Evolutionary conservation across 2,329 filamentous ascomycete species (phyloP).

Genomic region (Colletotrichum tanaceti): DNA sequence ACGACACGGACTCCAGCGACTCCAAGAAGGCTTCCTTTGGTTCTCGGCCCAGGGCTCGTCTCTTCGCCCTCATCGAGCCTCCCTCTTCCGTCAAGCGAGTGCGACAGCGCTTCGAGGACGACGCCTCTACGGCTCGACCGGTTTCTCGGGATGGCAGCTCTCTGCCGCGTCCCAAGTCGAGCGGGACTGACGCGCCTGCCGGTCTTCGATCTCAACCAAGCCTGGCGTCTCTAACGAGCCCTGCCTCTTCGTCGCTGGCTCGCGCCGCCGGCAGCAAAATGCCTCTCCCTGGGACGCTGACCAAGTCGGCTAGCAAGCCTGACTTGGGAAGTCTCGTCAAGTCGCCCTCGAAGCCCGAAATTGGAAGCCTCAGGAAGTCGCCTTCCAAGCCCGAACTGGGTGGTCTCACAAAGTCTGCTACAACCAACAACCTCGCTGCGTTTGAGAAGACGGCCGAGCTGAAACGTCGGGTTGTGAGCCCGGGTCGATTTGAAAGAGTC

Average conservation of each 20-base stretch:
- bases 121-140: constrained; percentile 74
- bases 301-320: constrained; percentile 40
- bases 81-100: constrained; percentile 73
- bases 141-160: constrained; percentile 63
- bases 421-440: constrained; percentile 57
- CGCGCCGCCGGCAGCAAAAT: constrained; percentile 68
- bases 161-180: constrained; percentile 62
- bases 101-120: constrained; percentile 75
- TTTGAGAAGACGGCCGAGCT: constrained; percentile 49
- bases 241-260: constrained; percentile 80
- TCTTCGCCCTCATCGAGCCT: constrained; percentile 45
- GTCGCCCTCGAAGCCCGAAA: constrained; percentile 63
- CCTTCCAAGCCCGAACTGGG: constrained; percentile 61
- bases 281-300: constrained; percentile 60
- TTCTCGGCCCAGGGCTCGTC: constrained; percentile 27
- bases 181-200: constrained; percentile 51
- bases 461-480: constrained; percentile 57
- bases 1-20: constrained; percentile 65
- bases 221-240: constrained; percentile 74
- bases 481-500: constrained; percentile 65
- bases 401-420: constrained; percentile 59
- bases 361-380: constrained; percentile 58
- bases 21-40: constrained; percentile 44
- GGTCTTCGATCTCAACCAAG: constrained; percentile 60
- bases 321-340: constrained; percentile 46